Evolutionary conservation across 1,284 basidiomycete species (phyloP).

Genomic region (Ganoderma boninense): DNA sequence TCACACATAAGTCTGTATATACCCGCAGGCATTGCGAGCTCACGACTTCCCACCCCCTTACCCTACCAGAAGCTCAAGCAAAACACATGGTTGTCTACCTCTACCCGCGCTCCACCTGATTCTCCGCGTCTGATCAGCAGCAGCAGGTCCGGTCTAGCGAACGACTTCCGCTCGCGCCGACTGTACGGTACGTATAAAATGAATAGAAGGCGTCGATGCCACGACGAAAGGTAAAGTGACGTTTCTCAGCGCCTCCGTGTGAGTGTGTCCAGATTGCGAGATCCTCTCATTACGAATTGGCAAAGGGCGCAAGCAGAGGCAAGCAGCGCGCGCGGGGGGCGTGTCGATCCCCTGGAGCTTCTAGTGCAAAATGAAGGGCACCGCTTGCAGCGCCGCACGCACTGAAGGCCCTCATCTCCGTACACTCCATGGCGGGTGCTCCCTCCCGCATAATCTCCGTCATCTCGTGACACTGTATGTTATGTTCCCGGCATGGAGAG

Average conservation of each 20-base stretch:
- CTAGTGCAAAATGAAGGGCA: neutral
- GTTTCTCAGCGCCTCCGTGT: neutral
- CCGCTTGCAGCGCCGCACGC: neutral
- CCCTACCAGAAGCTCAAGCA: slow-evolving; percentile 3
- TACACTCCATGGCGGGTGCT: neutral
- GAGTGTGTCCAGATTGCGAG: neutral
- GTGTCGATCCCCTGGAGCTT: neutral
- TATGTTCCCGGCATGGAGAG: neutral
- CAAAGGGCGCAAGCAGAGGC: neutral
- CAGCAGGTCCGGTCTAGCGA: neutral
- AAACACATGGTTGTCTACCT: too few relatives aligned
- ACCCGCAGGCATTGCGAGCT: slow-evolving; percentile 8
- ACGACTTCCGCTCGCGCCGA: neutral
- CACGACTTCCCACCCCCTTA: slow-evolving; percentile 14
- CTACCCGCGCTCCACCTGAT: neutral
- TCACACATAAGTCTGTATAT: slow-evolving; percentile 1
- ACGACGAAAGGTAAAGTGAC: neutral
- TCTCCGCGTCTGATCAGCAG: neutral
- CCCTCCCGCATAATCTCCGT: slow-evolving; percentile 16
- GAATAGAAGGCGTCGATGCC: neutral
- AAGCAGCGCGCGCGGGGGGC: neutral
- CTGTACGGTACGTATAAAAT: neutral
- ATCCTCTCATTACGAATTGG: neutral
- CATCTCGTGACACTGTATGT: neutral
- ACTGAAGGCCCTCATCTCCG: slow-evolving; percentile 1